phyloP scores from a whole-genome alignment of 352 stramenopile species.

The Phytophthora tubulina region DNA sequence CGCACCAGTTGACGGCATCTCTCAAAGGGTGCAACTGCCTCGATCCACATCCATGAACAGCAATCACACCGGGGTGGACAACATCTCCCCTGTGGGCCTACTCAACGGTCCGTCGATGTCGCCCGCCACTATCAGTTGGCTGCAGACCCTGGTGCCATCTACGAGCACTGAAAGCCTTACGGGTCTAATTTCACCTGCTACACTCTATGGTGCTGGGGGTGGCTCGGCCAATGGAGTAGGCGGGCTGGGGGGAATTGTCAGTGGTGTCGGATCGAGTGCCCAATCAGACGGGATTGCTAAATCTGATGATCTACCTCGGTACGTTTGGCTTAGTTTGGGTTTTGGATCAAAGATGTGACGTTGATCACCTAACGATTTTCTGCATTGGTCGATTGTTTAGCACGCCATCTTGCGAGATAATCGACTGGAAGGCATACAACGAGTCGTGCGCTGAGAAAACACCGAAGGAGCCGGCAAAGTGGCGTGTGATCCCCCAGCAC shows the following conservation, averaged over 20 bases:
- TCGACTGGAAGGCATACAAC: slow-evolving; percentile 91
- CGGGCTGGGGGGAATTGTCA: slow-evolving; percentile 24
- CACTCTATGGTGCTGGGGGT: slow-evolving; percentile 41
- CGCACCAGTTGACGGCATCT: slow-evolving; percentile 2
- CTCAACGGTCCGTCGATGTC: slow-evolving; percentile 76
- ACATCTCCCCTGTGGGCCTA: slow-evolving; percentile 63
- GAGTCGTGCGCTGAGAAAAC: slow-evolving; percentile 66
- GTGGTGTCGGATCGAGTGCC: slow-evolving; percentile 21
- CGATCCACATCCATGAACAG: slow-evolving; percentile 56
- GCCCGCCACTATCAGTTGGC: slow-evolving; percentile 78
- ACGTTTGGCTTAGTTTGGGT: not conserved
- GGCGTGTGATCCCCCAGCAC: slow-evolving; percentile 84
- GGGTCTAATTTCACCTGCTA: slow-evolving; percentile 67
- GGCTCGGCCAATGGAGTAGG: slow-evolving; percentile 22
- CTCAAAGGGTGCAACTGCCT: slow-evolving; percentile 59
- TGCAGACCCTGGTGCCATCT: slow-evolving; percentile 79
- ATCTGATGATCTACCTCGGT: slow-evolving; percentile 45
- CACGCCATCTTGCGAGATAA: slow-evolving; percentile 76
- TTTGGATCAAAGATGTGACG: too few relatives aligned
- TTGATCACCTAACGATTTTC: not conserved
- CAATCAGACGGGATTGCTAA: slow-evolving; percentile 31
- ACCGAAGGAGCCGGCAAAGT: slow-evolving; percentile 70
- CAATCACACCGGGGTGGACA: slow-evolving; percentile 54
- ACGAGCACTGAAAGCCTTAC: slow-evolving; percentile 70
- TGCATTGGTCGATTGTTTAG: slow-evolving; percentile 29